phyloP scores from a whole-genome alignment of 305 asterid genomes.

The Rubia peregrina region DNA sequence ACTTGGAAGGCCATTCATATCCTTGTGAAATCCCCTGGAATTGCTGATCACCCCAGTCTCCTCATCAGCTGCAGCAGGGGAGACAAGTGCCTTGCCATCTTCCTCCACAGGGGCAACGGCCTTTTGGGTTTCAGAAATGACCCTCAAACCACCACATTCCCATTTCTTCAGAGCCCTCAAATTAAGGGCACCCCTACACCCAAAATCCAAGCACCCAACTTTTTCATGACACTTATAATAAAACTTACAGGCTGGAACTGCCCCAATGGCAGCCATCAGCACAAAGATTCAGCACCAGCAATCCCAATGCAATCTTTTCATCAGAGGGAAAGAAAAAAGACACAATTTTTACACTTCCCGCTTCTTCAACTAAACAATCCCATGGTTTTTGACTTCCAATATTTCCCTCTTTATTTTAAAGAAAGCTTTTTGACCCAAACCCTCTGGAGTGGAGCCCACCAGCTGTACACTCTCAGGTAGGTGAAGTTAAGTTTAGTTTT shows the following conservation, averaged over 20 bases:
- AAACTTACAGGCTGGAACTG: conserved; percentile 13
- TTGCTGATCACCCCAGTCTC: conserved; percentile 15
- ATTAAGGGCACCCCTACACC: conserved; percentile 16
- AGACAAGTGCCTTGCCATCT: conserved; percentile 18
- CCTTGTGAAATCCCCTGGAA: conserved; percentile 22
- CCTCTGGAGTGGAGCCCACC: conserved; percentile 5
- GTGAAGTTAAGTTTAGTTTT: conserved; percentile 4
- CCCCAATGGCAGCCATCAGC: conserved; percentile 21
- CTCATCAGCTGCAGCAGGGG: conserved; percentile 16
- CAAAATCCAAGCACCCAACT: conserved; percentile 12
- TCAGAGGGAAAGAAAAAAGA: not conserved
- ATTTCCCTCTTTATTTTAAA: not conserved
- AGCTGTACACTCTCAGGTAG: not conserved
- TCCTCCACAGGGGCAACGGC: conserved; percentile 20
- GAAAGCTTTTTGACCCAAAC: not conserved
- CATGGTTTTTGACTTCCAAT: not conserved
- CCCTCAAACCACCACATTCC: conserved; percentile 21
- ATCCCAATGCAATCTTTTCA: conserved; percentile 14
- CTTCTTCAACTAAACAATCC: conserved; percentile 3
- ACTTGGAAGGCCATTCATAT: conserved; percentile 27
- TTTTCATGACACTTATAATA: conserved; percentile 3
- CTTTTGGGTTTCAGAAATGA: conserved; percentile 14
- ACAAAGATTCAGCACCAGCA: conserved; percentile 10
- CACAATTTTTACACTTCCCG: not conserved
- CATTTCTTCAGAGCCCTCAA: conserved; percentile 14